Evolutionary conservation across 129 eudicot species (phyloP).

Genomic region (Flaveria sonorensis): DNA sequence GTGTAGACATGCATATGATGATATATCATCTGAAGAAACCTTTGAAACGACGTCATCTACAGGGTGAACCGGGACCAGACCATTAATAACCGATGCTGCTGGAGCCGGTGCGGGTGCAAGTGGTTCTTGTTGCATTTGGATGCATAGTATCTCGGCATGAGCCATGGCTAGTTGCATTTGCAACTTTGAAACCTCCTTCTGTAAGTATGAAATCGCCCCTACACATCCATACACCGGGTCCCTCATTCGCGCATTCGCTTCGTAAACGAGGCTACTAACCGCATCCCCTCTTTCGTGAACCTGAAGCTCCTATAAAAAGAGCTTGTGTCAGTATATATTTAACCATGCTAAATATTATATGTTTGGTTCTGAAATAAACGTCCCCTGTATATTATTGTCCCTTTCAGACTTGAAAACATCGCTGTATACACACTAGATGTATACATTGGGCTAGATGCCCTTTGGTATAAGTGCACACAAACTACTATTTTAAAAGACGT

Average conservation of each 20-base stretch:
- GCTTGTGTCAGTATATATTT: neutral
- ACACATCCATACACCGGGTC: conserved; percentile 93
- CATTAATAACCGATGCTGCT: conserved; percentile 13
- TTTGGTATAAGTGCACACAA: too few relatives aligned
- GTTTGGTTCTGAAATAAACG: too few relatives aligned
- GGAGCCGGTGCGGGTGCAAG: conserved; percentile 15
- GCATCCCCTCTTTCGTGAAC: conserved; percentile 75
- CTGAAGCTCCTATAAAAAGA: conserved; percentile 60
- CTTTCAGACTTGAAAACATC: too few relatives aligned
- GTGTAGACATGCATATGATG: conserved; percentile 41
- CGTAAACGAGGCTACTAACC: conserved; percentile 86
- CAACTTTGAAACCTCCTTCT: conserved; percentile 71
- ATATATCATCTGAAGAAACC: conserved; percentile 38
- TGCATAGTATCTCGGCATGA: conserved; percentile 78
- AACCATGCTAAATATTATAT: too few relatives aligned
- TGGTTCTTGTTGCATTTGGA: conserved; percentile 71
- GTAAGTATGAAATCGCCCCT: conserved; percentile 73
- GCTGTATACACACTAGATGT: too few relatives aligned
- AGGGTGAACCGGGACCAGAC: conserved; percentile 23
- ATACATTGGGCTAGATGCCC: too few relatives aligned
- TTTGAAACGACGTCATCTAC: conserved; percentile 22
- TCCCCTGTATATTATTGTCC: too few relatives aligned
- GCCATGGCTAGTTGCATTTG: conserved; percentile 93
- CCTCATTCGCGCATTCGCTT: conserved; percentile 73
- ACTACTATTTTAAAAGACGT: too few relatives aligned